These are phyloP conservation scores for Xylariaceae sp. DNA, from an alignment of 2,329 filamentous ascomycete genomes.

Conservation along the genomic window DNA sequence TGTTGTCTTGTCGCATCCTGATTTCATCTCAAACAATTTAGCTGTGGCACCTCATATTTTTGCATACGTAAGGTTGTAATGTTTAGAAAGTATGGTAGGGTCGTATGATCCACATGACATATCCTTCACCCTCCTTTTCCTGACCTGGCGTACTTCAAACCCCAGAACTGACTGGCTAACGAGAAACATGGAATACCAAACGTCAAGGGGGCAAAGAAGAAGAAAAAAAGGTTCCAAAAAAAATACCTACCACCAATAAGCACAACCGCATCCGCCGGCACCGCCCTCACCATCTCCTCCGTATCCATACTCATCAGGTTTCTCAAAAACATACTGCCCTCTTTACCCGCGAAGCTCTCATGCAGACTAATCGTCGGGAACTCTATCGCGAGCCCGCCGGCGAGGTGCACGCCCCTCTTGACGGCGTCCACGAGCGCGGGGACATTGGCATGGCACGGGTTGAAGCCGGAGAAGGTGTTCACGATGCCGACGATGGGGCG, in stretches of 20 bases:
- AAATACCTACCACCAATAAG: conserved; percentile 55
- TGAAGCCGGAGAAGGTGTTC: conserved; percentile 68
- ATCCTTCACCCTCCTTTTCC: too few species aligned
- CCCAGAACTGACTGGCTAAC: too few species aligned
- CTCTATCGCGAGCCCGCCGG: conserved; percentile 63
- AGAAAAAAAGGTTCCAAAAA: too few species aligned
- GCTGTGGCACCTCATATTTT: too few species aligned
- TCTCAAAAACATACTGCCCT: conserved; percentile 69
- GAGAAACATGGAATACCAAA: too few species aligned
- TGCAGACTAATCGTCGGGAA: conserved; percentile 70
- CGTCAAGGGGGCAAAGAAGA: too few species aligned
- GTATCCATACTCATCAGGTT: conserved; percentile 78
- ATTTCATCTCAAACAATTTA: conserved; percentile 3
- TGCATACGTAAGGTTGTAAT: too few species aligned
- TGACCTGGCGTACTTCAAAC: too few species aligned
- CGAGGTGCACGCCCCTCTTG: conserved; percentile 62
- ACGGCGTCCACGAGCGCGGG: conserved; percentile 66
- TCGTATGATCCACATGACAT: too few species aligned
- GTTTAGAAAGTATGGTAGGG: too few species aligned
- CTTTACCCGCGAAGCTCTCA: conserved; percentile 62
- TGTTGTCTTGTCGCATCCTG: conserved; percentile 69
- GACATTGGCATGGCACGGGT: conserved; percentile 68
- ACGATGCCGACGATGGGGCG: conserved; percentile 69
- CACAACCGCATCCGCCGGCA: conserved; percentile 63
- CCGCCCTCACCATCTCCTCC: conserved; percentile 69